Percentiles rank a stretch among this genome's conserved stretches.
phyloP scores from a whole-genome alignment of 768 basidiomycete genomes.

The Mycena rebaudengoi region DNA sequence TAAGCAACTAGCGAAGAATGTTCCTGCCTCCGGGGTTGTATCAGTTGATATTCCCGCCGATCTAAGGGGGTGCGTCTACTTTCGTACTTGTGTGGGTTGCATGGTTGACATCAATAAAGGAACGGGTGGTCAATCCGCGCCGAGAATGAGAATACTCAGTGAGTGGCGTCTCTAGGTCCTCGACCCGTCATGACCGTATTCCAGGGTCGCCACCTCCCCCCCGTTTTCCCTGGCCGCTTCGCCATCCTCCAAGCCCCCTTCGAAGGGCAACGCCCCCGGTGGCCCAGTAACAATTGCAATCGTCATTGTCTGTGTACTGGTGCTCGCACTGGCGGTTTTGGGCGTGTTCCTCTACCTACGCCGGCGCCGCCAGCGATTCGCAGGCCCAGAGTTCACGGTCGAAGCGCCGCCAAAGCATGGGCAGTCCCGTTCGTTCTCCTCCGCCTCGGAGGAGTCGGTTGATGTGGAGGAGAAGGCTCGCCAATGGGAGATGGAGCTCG shows the following conservation, averaged over 20 bases:
- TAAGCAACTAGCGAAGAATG: not conserved
- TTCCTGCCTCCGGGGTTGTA: not conserved
- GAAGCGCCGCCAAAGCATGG: not conserved
- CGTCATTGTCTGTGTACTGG: constrained; percentile 6
- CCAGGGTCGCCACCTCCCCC: not conserved
- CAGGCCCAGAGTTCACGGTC: constrained; percentile 13
- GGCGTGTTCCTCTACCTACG: constrained; percentile 16
- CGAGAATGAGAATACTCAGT: not conserved
- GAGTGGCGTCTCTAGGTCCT: too few relatives aligned
- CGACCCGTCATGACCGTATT: too few relatives aligned
- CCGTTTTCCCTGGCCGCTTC: not conserved
- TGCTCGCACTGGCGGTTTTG: constrained; percentile 7
- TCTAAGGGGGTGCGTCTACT: constrained; percentile 15
- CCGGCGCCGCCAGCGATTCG: constrained; percentile 16
- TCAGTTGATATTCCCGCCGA: constrained; percentile 5
- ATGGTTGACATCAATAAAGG: too few relatives aligned
- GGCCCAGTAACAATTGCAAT: constrained; percentile 8
- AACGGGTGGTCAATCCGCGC: constrained; percentile 16
- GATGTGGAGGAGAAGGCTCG: constrained; percentile 22
- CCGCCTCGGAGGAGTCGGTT: not conserved
- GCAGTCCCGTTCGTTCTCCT: constrained; percentile 14
- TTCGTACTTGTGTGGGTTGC: too few relatives aligned
- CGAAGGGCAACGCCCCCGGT: not conserved
- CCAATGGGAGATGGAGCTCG: constrained; percentile 25
- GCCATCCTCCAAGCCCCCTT: not conserved